Evolutionary conservation across 1,284 basidiomycete genomes (phyloP).

Genomic region (Omphalotus olearius): DNA sequence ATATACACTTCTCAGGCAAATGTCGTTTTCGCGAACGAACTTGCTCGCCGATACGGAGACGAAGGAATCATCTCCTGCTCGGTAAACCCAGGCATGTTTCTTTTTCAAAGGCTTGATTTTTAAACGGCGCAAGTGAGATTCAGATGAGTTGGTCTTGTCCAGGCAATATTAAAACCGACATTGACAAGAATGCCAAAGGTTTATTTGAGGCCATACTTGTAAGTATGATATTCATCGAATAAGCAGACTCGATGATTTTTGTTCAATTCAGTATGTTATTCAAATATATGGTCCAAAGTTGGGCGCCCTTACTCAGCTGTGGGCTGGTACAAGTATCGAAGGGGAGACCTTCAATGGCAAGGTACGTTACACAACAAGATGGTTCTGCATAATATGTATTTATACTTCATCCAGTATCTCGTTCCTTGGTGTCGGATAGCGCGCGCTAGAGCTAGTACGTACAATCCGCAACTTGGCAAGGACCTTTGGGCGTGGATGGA

Average conservation of each 20-base stretch:
- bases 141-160: not conserved
- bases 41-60: conserved; percentile 20
- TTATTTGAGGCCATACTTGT: too few relatives aligned
- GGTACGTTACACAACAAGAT: conserved; percentile 8
- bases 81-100: conserved; percentile 22
- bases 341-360: conserved; percentile 18
- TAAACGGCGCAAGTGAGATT: too few relatives aligned
- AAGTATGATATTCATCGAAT: not conserved
- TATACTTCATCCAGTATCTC: conserved; percentile 18
- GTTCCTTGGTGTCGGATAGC: conserved; percentile 24
- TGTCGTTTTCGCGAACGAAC: conserved; percentile 23
- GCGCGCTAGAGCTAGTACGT: conserved; percentile 4
- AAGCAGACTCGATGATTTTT: not conserved
- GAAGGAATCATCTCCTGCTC: conserved; percentile 22
- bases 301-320: conserved; percentile 35
- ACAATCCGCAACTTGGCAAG: conserved; percentile 19
- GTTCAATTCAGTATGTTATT: not conserved
- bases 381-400: not conserved
- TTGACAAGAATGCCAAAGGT: not conserved
- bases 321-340: conserved; percentile 28
- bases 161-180: not conserved
- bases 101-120: conserved; percentile 14
- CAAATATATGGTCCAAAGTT: conserved; percentile 15
- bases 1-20: conserved; percentile 16
- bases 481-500: conserved; percentile 29